These are phyloP conservation scores for Phytophthora litchii DNA, from an alignment of 352 stramenopile genomes.

Conservation along the genomic window DNA sequence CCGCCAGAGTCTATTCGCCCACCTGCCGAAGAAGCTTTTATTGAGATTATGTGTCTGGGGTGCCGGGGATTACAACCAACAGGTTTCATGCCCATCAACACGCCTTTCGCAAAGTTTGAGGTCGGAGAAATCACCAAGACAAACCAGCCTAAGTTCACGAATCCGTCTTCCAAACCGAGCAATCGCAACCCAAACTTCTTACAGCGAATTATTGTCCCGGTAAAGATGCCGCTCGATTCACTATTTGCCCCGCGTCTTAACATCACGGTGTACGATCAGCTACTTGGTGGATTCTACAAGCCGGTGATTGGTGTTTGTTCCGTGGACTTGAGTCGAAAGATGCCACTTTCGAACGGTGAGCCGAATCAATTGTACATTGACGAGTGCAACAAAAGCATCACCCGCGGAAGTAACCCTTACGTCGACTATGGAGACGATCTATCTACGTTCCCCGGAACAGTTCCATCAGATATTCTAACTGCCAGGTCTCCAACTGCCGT, in stretches of 20 bases:
- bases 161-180: constrained; percentile 77
- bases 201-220: constrained; percentile 80
- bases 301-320: constrained; percentile 78
- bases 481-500: constrained; percentile 11
- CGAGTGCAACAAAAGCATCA: constrained; percentile 34
- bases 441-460: constrained; percentile 59
- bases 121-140: constrained; percentile 67
- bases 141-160: constrained; percentile 72
- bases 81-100: constrained; percentile 85
- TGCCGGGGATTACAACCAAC: constrained; percentile 79
- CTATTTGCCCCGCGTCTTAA: constrained; percentile 87
- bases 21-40: constrained; percentile 62
- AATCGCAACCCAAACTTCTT: constrained; percentile 90
- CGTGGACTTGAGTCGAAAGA: constrained; percentile 76
- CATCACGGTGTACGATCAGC: constrained; percentile 83
- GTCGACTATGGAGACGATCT: constrained; percentile 64
- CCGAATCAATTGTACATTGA: constrained; percentile 66
- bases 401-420: constrained; percentile 61
- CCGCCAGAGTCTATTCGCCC: constrained; percentile 67
- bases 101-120: constrained; percentile 88
- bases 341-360: constrained; percentile 68
- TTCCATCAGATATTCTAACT: constrained; percentile 29
- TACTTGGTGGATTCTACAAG: constrained; percentile 86
- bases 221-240: constrained; percentile 85
- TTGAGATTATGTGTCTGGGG: constrained; percentile 85